Base-by-base conservation (phyloP, 2,329 filamentous ascomycete species). In the Teratosphaeriaceae sp. region DNA sequence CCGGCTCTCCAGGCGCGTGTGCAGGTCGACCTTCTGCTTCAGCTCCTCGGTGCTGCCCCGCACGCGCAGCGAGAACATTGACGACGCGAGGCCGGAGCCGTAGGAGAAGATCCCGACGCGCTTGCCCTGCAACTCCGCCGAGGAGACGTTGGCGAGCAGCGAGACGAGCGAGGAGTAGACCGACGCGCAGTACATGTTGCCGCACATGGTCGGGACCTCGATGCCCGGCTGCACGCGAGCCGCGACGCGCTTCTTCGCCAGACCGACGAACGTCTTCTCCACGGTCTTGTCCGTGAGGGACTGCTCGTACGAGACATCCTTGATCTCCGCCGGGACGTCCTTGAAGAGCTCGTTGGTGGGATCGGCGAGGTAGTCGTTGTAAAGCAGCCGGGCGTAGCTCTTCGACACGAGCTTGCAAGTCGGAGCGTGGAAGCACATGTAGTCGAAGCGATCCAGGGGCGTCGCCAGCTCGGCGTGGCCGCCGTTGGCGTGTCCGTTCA, bases 391-490 rank as follows among this genome's bases (percentile, higher is more conserved):
- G 26, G 67, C 72, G 59, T 74, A 75, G 42, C 70, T 73, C 65
- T 75, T 75, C 50, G 67, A 62, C n/a, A 75, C 72, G 39, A 74
- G 66, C 60, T 75, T 75, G 69, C 72, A 75, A 31, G 69, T 75
- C 6, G 72, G 72, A 9, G 71, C 67, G 56, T 75, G 72, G 67
- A 75, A 75, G 57, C 65, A 67, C 69, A 75, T 73, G 65, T 73
- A 68, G 62, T 75, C 72, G 56, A 75, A 75, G 30, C 70, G 68
- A 58, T 75, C 72, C 13, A 75, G 59, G 37, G 70, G 66, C 3
- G 68, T 67, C 57, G 73, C 69, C 21, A 48, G 49, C 53, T 61
- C 55, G 54, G 52, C 38, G 52, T 65, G 61, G 27, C 62, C 63
- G 47, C 68, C 68, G 47, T 60, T 62, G 36, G 66, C 60, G 38